Evolutionary conservation across 129 eudicot species (phyloP).

Genomic region (Cynara cardunculus): DNA sequence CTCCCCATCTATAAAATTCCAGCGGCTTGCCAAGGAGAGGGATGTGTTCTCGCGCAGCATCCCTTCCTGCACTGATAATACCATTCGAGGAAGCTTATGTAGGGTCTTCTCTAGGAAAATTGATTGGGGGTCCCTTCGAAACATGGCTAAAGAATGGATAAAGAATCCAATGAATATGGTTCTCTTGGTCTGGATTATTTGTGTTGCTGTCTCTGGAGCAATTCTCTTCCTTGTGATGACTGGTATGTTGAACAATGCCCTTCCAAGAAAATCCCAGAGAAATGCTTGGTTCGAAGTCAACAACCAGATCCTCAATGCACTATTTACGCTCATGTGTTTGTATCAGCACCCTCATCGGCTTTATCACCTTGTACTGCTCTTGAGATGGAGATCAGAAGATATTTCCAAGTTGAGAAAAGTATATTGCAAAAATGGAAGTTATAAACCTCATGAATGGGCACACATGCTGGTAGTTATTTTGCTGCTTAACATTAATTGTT

Average conservation of each 20-base stretch:
- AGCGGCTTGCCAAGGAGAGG: constrained; percentile 25
- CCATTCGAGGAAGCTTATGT: constrained; percentile 21
- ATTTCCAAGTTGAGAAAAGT: constrained; percentile 29
- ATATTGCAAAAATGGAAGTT: constrained; percentile 51
- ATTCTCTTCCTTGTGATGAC: constrained; percentile 60
- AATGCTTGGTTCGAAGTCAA: constrained; percentile 60
- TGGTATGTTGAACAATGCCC: constrained; percentile 43
- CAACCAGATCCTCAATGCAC: constrained; percentile 57
- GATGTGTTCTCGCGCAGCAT: constrained; percentile 25
- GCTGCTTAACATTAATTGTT: constrained; percentile 47
- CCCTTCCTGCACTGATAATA: constrained; percentile 15
- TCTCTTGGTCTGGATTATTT: constrained; percentile 42
- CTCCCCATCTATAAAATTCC: constrained; percentile 31
- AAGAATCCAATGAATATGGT: constrained; percentile 50
- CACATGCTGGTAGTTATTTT: constrained; percentile 56
- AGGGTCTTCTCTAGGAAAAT: constrained; percentile 20
- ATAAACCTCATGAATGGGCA: constrained; percentile 57
- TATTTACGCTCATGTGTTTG: constrained; percentile 61
- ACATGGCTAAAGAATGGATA: constrained; percentile 43
- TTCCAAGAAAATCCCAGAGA: constrained; percentile 52
- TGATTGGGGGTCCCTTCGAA: constrained; percentile 30
- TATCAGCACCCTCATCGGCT: constrained; percentile 61
- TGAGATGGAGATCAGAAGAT: constrained; percentile 47
- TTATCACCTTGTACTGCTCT: constrained; percentile 48
- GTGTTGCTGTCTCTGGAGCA: constrained; percentile 59